Conservation (phyloP, 495 filamentous ascomycete genomes). For the Arthonia radiata region DNA sequence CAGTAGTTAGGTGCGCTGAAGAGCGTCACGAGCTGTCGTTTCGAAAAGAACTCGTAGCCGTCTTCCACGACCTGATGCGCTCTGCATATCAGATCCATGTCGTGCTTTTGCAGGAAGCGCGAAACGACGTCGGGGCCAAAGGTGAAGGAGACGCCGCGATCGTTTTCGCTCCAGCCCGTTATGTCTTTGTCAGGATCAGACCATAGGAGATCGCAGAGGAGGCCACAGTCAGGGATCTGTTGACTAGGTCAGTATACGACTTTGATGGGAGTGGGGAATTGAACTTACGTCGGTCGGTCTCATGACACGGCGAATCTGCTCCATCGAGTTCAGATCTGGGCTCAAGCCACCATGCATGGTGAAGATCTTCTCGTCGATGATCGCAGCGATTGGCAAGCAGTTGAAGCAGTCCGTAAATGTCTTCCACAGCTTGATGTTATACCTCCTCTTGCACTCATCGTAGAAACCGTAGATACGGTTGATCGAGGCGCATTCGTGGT, state of each 20-base stretch:
- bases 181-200: conserved; percentile 99
- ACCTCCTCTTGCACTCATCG: conserved; percentile 96
- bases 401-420: conserved; percentile 99
- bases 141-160: conserved; percentile 94
- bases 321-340: conserved; percentile 97
- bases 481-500: conserved; percentile 98
- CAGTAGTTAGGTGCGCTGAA: conserved; percentile 99
- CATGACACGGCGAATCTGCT: conserved; percentile 98
- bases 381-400: conserved; percentile 96
- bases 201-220: conserved; percentile 93
- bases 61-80: conserved; percentile 98
- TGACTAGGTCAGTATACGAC: too few species aligned
- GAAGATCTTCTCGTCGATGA: conserved; percentile 99
- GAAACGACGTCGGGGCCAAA: conserved; percentile 98
- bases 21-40: conserved; percentile 86
- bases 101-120: conserved; percentile 95
- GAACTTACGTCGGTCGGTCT: conserved; percentile 83
- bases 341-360: conserved; percentile 98
- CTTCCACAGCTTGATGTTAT: conserved; percentile 99
- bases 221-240: conserved; percentile 93
- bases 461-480: conserved; percentile 99
- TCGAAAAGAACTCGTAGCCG: conserved; percentile 98
- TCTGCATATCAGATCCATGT: conserved; percentile 98
- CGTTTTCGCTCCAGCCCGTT: conserved; percentile 99
- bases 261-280: conserved; percentile 1